Conservation (phyloP, 1,284 basidiomycete genomes). For the Pseudozyma hubeiensis region DNA sequence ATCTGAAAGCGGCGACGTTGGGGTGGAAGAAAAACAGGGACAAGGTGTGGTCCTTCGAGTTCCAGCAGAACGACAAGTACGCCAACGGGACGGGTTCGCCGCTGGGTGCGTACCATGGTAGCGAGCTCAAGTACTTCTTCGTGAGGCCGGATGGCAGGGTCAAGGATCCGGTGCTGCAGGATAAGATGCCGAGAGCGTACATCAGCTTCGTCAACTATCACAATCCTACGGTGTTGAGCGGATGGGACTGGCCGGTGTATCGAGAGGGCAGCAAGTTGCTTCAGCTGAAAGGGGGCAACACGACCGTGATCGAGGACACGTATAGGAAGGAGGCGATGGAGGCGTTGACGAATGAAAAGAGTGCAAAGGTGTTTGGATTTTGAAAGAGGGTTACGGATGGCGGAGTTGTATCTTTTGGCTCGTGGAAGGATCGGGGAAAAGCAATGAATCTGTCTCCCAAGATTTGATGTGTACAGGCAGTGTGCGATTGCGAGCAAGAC, state of each 20-base stretch:
- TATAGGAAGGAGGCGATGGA: constrained; percentile 45
- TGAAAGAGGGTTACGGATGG: neutral
- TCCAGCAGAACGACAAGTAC: constrained; percentile 37
- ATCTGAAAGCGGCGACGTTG: constrained; percentile 11
- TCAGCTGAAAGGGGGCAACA: constrained; percentile 45
- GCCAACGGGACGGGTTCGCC: constrained; percentile 20
- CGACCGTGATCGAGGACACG: constrained; percentile 31
- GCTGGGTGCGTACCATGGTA: constrained; percentile 31
- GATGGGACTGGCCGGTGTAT: constrained; percentile 33
- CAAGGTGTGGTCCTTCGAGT: constrained; percentile 33
- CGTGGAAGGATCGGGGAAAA: too few species aligned
- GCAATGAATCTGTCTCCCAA: too few species aligned
- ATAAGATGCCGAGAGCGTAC: constrained; percentile 30
- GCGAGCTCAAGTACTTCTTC: constrained; percentile 36
- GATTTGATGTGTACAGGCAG: too few species aligned
- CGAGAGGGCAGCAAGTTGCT: constrained; percentile 12
- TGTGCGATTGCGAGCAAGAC: too few species aligned
- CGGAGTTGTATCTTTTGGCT: too few species aligned
- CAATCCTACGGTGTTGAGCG: constrained; percentile 24
- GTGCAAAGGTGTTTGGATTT: constrained; percentile 32
- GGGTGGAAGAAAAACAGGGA: constrained; percentile 15
- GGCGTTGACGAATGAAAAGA: constrained; percentile 21
- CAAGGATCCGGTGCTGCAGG: constrained; percentile 26
- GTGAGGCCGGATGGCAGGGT: constrained; percentile 18
- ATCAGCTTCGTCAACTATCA: constrained; percentile 39